A percentile compares a stretch with the other conserved stretches of the same genome.
These are phyloP conservation scores for Theileria equi DNA, from an alignment of 169 alveolate species.

Conservation along the genomic window DNA sequence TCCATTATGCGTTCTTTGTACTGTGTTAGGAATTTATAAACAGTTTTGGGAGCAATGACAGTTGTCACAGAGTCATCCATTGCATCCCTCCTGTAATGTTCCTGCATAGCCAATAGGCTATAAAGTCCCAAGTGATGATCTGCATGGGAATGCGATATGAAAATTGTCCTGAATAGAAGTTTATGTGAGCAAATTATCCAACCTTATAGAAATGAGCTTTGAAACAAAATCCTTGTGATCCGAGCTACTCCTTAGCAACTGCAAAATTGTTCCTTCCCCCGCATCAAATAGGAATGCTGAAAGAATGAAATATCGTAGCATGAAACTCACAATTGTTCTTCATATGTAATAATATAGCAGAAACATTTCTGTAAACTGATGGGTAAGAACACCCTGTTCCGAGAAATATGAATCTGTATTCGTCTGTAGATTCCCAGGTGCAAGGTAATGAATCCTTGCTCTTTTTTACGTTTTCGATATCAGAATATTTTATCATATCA, in stretches of 20 bases:
- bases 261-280: conserved; percentile 89
- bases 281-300: conserved; percentile 83
- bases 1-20: no score
- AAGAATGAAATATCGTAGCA: conserved; percentile 1
- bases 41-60: not conserved
- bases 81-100: not conserved
- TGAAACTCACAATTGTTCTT: conserved; percentile 19
- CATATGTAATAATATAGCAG: conserved; percentile 74
- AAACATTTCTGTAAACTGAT: conserved; percentile 85
- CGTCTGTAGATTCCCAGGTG: no score
- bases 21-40: no score
- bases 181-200: not conserved
- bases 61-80: not conserved
- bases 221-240: conserved; percentile 57
- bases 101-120: conserved; percentile 66
- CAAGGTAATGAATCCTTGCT: not conserved
- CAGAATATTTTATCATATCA: not conserved
- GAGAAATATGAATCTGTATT: conserved; percentile 77
- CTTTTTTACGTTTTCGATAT: not conserved
- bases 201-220: conserved; percentile 59
- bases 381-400: conserved; percentile 91
- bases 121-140: conserved; percentile 83
- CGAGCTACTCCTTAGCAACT: conserved; percentile 71
- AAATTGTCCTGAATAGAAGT: conserved; percentile 56
- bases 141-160: conserved; percentile 85